Evolutionary conservation across 495 filamentous ascomycete species (phyloP).

Genomic region (Penicillium paradoxum): DNA sequence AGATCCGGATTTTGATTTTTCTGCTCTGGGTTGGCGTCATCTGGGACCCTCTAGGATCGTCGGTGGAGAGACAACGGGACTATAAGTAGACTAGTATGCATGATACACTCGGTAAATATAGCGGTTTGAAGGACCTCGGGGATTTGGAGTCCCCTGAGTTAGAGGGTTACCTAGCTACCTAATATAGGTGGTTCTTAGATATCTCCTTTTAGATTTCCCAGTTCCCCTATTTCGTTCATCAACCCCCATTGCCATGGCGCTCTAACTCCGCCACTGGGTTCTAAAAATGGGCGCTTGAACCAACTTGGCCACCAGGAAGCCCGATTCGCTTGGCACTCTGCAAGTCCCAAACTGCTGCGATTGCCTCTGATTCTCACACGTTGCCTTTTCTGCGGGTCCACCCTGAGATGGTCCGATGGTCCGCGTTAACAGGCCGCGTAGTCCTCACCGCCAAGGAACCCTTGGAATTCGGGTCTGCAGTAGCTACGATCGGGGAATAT

Average conservation of each 20-base stretch:
- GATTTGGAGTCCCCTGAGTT: background rate
- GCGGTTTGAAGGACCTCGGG: too few species aligned
- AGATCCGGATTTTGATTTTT: too few species aligned
- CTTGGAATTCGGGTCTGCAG: too few species aligned
- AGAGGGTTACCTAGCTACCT: background rate
- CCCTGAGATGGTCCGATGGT: too few species aligned
- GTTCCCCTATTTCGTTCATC: background rate
- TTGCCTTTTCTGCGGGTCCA: background rate
- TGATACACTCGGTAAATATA: background rate
- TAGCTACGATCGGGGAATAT: too few species aligned
- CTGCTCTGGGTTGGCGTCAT: slow-evolving; percentile 11
- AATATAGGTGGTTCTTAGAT: background rate
- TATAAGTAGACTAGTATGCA: slow-evolving; percentile 3
- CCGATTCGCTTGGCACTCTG: background rate
- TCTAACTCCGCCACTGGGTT: background rate
- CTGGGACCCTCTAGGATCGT: slow-evolving; percentile 9
- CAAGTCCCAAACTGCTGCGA: too few species aligned
- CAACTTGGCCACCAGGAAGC: background rate
- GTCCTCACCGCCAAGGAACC: too few species aligned
- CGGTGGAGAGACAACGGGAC: slow-evolving; percentile 12
- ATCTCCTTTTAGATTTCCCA: background rate
- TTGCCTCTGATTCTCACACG: too few species aligned
- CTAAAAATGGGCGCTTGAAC: slow-evolving; percentile 2
- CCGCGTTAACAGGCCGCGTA: too few species aligned
- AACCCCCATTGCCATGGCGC: background rate